Percentiles rank a stretch among this genome's conserved stretches.
These are phyloP conservation scores for Pachysandra terminalis DNA, from an alignment of 164 flowering plant species.

Conservation along the genomic window DNA sequence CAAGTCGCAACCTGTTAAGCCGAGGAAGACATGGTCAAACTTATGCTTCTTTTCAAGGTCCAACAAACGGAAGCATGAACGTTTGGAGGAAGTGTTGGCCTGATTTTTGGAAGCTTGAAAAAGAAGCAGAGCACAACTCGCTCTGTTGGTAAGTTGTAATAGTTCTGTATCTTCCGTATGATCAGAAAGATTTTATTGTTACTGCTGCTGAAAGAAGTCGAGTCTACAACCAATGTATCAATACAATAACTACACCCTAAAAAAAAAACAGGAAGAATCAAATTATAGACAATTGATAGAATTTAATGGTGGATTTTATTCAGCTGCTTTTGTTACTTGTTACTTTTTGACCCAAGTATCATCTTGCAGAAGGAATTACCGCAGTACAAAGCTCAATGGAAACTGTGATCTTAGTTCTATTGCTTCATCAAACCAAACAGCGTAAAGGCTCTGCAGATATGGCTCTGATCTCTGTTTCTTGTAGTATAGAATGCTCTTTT, in stretches of 20 bases:
- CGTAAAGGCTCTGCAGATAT: not conserved
- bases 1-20: slow-evolving; percentile 51
- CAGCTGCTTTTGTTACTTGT: too few species aligned
- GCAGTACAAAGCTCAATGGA: slow-evolving; percentile 4
- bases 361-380: slow-evolving; percentile 17
- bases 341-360: not conserved
- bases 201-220: too few species aligned
- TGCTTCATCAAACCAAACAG: not conserved
- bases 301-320: too few species aligned
- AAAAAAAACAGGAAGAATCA: too few species aligned
- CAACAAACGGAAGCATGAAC: slow-evolving; percentile 61
- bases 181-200: too few species aligned
- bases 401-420: not conserved
- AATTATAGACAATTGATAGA: too few species aligned
- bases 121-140: not conserved
- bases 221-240: too few species aligned
- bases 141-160: slow-evolving; percentile 11
- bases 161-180: not conserved
- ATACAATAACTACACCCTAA: too few species aligned
- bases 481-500: slow-evolving; percentile 1
- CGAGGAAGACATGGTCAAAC: slow-evolving; percentile 60
- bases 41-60: slow-evolving; percentile 59
- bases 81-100: slow-evolving; percentile 38
- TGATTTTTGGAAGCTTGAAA: slow-evolving; percentile 16
- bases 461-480: slow-evolving; percentile 16